phyloP scores from a whole-genome alignment of 2,329 filamentous ascomycete species.

The Beauveria varroae region DNA sequence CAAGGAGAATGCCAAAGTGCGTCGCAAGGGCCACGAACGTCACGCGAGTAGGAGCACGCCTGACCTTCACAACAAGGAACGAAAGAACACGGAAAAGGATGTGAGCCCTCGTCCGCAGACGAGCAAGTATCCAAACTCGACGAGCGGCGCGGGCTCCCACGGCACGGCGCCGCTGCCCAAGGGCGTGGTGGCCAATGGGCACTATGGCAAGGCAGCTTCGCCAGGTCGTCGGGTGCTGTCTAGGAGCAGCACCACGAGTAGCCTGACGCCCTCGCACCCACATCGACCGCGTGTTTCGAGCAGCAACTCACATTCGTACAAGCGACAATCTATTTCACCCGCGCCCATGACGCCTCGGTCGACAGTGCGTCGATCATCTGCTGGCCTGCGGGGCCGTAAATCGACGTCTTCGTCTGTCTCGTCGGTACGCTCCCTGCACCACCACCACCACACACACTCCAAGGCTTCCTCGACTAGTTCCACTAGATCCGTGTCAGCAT shows the following conservation, averaged over 20 bases:
- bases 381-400: conserved; percentile 80
- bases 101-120: conserved; percentile 52
- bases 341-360: conserved; percentile 83
- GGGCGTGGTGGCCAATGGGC: conserved; percentile 46
- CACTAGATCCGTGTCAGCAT: conserved; percentile 63
- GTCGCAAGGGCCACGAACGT: conserved; percentile 40
- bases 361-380: conserved; percentile 74
- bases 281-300: conserved; percentile 24
- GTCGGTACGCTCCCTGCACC: conserved; percentile 84
- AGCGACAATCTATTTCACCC: conserved; percentile 76
- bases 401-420: conserved; percentile 94
- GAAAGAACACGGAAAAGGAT: conserved; percentile 40
- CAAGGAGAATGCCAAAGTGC: conserved; percentile 49
- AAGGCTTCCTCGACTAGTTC: conserved; percentile 93
- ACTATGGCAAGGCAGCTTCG: conserved; percentile 23
- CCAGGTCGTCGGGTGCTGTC: conserved; percentile 15
- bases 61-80: conserved; percentile 46
- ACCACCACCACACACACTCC: conserved; percentile 78
- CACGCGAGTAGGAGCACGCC: conserved; percentile 51
- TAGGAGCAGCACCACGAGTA: conserved; percentile 18
- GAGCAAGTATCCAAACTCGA: conserved; percentile 44
- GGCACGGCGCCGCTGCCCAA: conserved; percentile 41
- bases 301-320: conserved; percentile 37
- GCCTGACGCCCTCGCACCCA: conserved; percentile 21
- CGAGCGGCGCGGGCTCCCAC: conserved; percentile 24